Percentiles rank a stretch among this genome's conserved stretches.
Evolutionary conservation across 2,329 filamentous ascomycete species (phyloP).

Genomic region (Aspergillus pseudotamarii): DNA sequence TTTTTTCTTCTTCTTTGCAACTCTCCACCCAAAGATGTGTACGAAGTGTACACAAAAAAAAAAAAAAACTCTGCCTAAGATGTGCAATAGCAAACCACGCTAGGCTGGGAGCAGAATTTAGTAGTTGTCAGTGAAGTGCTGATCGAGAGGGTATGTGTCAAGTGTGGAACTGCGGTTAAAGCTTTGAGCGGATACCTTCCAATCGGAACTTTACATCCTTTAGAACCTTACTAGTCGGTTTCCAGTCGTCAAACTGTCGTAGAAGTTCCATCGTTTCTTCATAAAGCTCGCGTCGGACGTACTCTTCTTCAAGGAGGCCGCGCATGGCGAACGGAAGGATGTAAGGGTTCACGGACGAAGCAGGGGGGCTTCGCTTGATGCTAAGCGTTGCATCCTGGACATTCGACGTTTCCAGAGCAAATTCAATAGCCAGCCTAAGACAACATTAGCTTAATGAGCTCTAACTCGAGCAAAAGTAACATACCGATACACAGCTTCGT

Average conservation of each 20-base stretch:
- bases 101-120: neutral
- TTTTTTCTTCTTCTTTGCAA: neutral
- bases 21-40: neutral
- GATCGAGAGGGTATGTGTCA: neutral
- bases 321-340: constrained; percentile 95
- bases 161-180: constrained; percentile 45
- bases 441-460: constrained; percentile 11
- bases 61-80: neutral
- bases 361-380: constrained; percentile 53
- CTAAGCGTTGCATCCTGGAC: constrained; percentile 53
- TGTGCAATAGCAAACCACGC: neutral
- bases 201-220: constrained; percentile 96
- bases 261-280: constrained; percentile 78
- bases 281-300: constrained; percentile 79
- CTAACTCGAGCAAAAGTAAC: constrained; percentile 26
- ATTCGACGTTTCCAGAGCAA: constrained; percentile 71
- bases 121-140: neutral
- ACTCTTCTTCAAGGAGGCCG: constrained; percentile 86
- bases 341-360: constrained; percentile 71
- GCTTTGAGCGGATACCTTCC: constrained; percentile 85
- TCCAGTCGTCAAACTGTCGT: constrained; percentile 92
- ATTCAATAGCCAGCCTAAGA: constrained; percentile 66
- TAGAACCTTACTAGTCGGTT: constrained; percentile 81
- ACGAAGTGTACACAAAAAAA: neutral
- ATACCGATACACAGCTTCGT: constrained; percentile 78